These are phyloP conservation scores for Panaeolus cyanescens DNA, from an alignment of 768 basidiomycete species.

Conservation along the genomic window DNA sequence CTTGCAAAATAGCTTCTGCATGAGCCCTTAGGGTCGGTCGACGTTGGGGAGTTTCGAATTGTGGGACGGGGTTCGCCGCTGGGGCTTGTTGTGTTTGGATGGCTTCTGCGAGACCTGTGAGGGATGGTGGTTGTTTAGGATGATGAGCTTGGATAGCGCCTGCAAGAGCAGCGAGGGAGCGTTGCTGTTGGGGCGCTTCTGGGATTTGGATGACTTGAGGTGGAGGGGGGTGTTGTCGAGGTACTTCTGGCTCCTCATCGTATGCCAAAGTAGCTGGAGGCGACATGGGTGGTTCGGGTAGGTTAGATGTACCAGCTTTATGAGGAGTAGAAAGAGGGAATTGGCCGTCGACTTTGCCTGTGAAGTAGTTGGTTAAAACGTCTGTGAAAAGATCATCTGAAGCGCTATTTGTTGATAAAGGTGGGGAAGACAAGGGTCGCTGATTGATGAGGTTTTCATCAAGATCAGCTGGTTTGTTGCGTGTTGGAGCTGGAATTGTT, in stretches of 20 bases:
- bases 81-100: not conserved
- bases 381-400: conserved; percentile 14
- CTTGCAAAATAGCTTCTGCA: not conserved
- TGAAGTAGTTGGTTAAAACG: conserved; percentile 16
- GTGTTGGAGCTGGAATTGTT: not conserved
- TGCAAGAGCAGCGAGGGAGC: not conserved
- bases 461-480: not conserved
- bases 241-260: conserved; percentile 5
- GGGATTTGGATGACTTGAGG: conserved; percentile 7
- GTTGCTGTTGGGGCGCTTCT: conserved; percentile 8
- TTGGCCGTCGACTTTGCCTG: not conserved
- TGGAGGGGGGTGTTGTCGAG: not conserved
- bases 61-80: not conserved
- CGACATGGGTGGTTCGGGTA: conserved; percentile 9
- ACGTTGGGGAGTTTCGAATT: not conserved
- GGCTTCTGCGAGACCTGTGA: not conserved
- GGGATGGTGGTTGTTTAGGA: not conserved
- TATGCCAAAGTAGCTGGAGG: conserved; percentile 20
- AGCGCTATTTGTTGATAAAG: conserved; percentile 4
- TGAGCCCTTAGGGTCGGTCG: not conserved
- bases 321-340: conserved; percentile 10
- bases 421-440: conserved; percentile 7
- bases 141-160: not conserved
- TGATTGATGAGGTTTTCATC: not conserved
- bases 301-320: conserved; percentile 1